Base-by-base conservation (phyloP, 2,329 filamentous ascomycete species). In the Aspergillus felis region DNA sequence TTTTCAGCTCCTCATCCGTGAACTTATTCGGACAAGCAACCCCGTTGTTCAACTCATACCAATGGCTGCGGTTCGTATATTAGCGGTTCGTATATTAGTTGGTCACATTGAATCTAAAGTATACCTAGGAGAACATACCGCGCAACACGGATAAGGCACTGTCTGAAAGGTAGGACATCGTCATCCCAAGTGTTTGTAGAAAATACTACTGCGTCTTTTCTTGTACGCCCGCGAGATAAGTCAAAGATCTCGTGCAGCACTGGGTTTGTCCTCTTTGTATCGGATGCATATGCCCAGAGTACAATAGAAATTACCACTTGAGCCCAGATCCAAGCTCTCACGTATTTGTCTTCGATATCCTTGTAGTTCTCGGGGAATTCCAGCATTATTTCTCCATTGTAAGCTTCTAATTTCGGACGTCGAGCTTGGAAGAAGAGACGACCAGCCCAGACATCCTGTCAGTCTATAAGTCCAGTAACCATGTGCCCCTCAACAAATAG, bases 401-500 rank as follows among this genome's bases (percentile, higher is more conserved):
- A 69, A 44, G 67, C 60, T 6, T 72, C 55, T 9, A 71, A 54
- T 22, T 58, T 42, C 20, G 67, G 54, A 44, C 60, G 65, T 12
- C 57, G 60, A 1, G 62, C 65, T 58, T 64, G 64, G 29, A 67
- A 63, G 27, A 68, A 64, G 20, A 70, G 58, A 32, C 64, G 70
- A 1, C 52, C 66, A 20, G 65, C 64, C 62, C 70, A 77, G 10
- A 56, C 63, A 20, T 70, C 68, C 61, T 78, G 72, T 75, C 76
- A 79, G 62, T 79, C 74, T 53, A 80, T 78, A 5, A 79, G 53
- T 52, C 71, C 67, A 7, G 72, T 71, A 41, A 79, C 71, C 47
- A 60, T 63, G 25, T 68, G 59, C n/a, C 73, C 35, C 28, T 66
- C 25, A 12, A 77, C 68, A 57, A 78, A 78, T 25, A 79, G 63